Conservation (phyloP, 1,284 basidiomycete genomes). For the Apiotrichum gracile region DNA sequence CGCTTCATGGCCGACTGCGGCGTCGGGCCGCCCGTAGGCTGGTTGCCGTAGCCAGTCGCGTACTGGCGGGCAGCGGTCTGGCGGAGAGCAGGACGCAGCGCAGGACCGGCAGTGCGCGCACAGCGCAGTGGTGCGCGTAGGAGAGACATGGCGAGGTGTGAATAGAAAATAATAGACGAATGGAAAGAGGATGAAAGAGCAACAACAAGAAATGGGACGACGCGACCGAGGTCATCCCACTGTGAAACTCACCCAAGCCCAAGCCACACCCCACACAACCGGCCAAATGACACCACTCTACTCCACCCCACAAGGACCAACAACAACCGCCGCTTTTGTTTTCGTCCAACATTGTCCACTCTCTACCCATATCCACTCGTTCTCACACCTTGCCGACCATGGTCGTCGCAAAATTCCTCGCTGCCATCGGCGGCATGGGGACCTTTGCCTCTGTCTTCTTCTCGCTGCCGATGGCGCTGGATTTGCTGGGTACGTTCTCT, state of each 20-base stretch:
- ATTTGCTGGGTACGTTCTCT: conserved; percentile 37
- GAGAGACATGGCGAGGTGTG: neutral
- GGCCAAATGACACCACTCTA: too few relatives aligned
- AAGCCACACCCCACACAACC: too few relatives aligned
- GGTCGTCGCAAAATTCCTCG: conserved; percentile 16
- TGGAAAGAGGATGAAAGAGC: too few relatives aligned
- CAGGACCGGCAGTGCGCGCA: neutral
- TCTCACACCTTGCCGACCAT: neutral
- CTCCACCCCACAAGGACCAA: too few relatives aligned
- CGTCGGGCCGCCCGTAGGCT: neutral
- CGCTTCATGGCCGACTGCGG: conserved; percentile 1
- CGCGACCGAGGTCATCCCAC: too few relatives aligned
- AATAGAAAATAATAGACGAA: neutral
- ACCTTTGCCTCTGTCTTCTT: conserved; percentile 43
- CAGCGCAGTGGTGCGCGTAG: neutral
- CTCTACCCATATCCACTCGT: too few relatives aligned
- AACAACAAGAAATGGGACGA: too few relatives aligned
- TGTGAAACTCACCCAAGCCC: too few relatives aligned
- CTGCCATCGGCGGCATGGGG: conserved; percentile 37
- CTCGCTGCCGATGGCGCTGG: conserved; percentile 41
- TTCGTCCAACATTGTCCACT: too few relatives aligned
- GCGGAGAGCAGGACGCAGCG: neutral
- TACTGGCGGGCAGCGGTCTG: neutral
- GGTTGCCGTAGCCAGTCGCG: neutral
- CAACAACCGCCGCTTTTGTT: too few relatives aligned